phyloP scores from a whole-genome alignment of 2,329 filamentous ascomycete species.

The Cladosporium colombiae region DNA sequence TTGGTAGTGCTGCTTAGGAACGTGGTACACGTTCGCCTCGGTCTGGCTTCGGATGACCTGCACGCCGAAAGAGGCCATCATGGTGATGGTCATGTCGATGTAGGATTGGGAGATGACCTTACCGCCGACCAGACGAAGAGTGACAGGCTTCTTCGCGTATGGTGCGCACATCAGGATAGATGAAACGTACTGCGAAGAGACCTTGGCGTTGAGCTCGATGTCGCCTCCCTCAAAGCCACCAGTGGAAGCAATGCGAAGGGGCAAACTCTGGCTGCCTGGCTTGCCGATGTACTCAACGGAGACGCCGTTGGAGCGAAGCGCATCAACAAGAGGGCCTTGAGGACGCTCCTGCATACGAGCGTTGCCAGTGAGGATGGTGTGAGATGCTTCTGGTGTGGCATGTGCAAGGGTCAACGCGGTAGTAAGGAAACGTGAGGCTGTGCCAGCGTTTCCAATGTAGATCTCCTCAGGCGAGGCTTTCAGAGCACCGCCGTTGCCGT shows the following conservation, averaged over 20 bases:
- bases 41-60: slow-evolving; percentile 72
- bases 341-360: slow-evolving; percentile 94
- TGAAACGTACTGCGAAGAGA: slow-evolving; percentile 98
- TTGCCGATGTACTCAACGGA: slow-evolving; percentile 81
- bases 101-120: slow-evolving; percentile 97
- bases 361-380: slow-evolving; percentile 87
- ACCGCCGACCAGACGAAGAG: slow-evolving; percentile 85
- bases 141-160: slow-evolving; percentile 92
- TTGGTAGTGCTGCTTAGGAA: slow-evolving; percentile 78
- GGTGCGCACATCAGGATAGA: slow-evolving; percentile 96
- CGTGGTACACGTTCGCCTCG: slow-evolving; percentile 89
- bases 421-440: slow-evolving; percentile 91
- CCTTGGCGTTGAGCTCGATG: slow-evolving; percentile 89
- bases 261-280: slow-evolving; percentile 79
- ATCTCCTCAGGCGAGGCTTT: slow-evolving; percentile 73
- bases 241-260: slow-evolving; percentile 77
- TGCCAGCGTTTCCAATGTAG: slow-evolving; percentile 95
- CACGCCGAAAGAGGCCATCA: slow-evolving; percentile 94
- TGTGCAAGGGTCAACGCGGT: slow-evolving; percentile 84
- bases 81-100: slow-evolving; percentile 97
- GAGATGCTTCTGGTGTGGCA: slow-evolving; percentile 60
- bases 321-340: slow-evolving; percentile 90
- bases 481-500: slow-evolving; percentile 85
- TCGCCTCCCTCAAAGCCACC: slow-evolving; percentile 81
- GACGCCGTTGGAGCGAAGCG: slow-evolving; percentile 83